Percentiles rank a stretch among this genome's conserved stretches.
These are phyloP conservation scores for Coprinopsis marcescibilis DNA, from an alignment of 768 basidiomycete genomes.

Conservation along the genomic window DNA sequence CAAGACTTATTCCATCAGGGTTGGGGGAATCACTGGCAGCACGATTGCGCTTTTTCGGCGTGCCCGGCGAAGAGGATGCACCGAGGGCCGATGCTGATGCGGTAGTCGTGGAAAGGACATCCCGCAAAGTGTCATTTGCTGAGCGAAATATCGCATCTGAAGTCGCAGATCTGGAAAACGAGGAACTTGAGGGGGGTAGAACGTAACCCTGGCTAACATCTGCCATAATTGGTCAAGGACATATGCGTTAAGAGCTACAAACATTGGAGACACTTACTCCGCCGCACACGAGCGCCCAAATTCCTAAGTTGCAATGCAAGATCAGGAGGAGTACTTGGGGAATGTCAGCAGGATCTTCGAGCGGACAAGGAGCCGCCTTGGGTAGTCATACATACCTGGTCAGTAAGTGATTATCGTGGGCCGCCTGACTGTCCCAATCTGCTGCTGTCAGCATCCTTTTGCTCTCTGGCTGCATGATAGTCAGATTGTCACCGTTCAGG, in stretches of 20 bases:
- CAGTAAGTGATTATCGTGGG: not conserved
- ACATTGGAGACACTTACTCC: constrained; percentile 37
- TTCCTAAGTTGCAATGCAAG: constrained; percentile 49
- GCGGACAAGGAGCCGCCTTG: too few relatives aligned
- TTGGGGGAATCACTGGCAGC: constrained; percentile 14
- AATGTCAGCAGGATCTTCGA: not conserved
- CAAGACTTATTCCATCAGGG: not conserved
- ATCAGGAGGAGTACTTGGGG: constrained; percentile 39
- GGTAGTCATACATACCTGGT: not conserved
- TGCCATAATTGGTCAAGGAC: constrained; percentile 20
- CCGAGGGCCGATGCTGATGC: not conserved
- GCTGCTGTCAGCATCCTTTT: not conserved
- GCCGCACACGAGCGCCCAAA: constrained; percentile 53
- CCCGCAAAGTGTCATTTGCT: constrained; percentile 50
- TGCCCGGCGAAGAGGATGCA: constrained; percentile 4
- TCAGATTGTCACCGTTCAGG: too few relatives aligned
- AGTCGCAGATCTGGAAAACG: constrained; percentile 35
- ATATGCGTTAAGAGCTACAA: constrained; percentile 22
- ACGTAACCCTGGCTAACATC: constrained; percentile 59
- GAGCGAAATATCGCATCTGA: constrained; percentile 45
- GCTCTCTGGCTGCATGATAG: not conserved
- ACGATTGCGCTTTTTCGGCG: constrained; percentile 31
- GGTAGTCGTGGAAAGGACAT: constrained; percentile 29
- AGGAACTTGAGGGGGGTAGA: constrained; percentile 25
- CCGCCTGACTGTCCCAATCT: not conserved